Evolutionary conservation across 345 rosid genomes (phyloP), one percentile per base, ranked within the genome.

Genomic region (Zanthoxylum bungeanum): DNA sequence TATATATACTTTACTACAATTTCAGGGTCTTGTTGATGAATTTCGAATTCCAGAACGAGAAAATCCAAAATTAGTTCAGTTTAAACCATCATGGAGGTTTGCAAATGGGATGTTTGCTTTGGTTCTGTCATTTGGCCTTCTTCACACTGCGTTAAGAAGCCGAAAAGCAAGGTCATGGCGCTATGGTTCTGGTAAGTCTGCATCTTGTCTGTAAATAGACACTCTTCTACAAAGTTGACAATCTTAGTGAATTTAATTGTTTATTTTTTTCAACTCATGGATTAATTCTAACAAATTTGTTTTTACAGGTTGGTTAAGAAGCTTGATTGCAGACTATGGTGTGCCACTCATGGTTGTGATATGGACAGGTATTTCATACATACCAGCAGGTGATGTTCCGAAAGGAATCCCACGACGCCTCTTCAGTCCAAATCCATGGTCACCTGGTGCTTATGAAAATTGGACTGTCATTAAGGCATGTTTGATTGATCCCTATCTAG

Each of bases 361-460:
- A 27, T 95, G 98, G 99, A 92, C 98, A 8, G 97, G 85, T 58
- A 75, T 83, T 76, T 92, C 99, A 44, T 95, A 92, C 85, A 87
- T 90, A 56, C 97, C 98, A 56, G 68, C 86, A 17, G 83, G 79
- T 51, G 79, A 69, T 79, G 93, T 95, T 72, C 99, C 99, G 5
- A 78, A 85, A 73, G 98, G 99, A 71, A 91, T 95, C 66, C 97
- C 99, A 5, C 82, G 97, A 60, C 92, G 98, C 37, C 97, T 94
- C 60, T 85, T 86, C 80, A 94, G 98, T 78, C 98, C 98, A 50
- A 86, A 90, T 73, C 99, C 98, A 56, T 94, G 98, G 99, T 95
- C 98, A 6, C 86, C 90, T 19, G 98, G 99, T 58, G 98, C 98
- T 66, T 90, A 88, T 37, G 83, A 77, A 61, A 92, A 94, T 68